These are phyloP conservation scores for Aspergillus amoenus DNA, from an alignment of 2,329 filamentous ascomycete genomes.

Conservation along the genomic window DNA sequence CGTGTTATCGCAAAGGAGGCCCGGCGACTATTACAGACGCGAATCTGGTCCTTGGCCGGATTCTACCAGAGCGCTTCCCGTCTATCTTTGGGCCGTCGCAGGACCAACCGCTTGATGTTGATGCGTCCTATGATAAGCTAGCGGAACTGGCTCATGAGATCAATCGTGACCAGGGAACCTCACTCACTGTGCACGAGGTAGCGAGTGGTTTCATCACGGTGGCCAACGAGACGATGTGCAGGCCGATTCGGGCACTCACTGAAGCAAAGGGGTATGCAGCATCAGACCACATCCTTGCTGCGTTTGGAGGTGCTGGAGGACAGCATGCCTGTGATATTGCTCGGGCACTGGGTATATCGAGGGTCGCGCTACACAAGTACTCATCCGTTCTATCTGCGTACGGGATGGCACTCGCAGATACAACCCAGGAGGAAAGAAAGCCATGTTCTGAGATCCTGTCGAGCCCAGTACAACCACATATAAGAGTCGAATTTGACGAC, in stretches of 20 bases:
- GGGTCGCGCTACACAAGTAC: slow-evolving; percentile 85
- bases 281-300: slow-evolving; percentile 80
- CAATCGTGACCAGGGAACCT: slow-evolving; percentile 54
- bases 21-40: slow-evolving; percentile 90
- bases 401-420: slow-evolving; percentile 84
- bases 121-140: slow-evolving; percentile 67
- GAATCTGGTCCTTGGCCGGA: slow-evolving; percentile 80
- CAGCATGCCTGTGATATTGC: slow-evolving; percentile 93
- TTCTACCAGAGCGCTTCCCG: slow-evolving; percentile 90
- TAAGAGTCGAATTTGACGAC: too few relatives aligned
- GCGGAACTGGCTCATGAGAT: slow-evolving; percentile 65
- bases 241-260: slow-evolving; percentile 85
- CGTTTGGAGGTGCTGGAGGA: slow-evolving; percentile 87
- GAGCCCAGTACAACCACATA: too few relatives aligned
- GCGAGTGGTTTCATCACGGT: slow-evolving; percentile 45
- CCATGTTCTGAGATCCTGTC: too few relatives aligned
- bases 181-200: slow-evolving; percentile 53
- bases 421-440: too few relatives aligned
- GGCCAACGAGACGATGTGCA: slow-evolving; percentile 46
- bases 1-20: slow-evolving; percentile 88
- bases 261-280: slow-evolving; percentile 80
- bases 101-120: slow-evolving; percentile 73
- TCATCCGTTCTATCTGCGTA: slow-evolving; percentile 91
- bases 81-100: slow-evolving; percentile 94
- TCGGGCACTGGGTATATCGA: slow-evolving; percentile 76